phyloP scores from a whole-genome alignment of 495 filamentous ascomycete species.

The Penicillium paradoxum region DNA sequence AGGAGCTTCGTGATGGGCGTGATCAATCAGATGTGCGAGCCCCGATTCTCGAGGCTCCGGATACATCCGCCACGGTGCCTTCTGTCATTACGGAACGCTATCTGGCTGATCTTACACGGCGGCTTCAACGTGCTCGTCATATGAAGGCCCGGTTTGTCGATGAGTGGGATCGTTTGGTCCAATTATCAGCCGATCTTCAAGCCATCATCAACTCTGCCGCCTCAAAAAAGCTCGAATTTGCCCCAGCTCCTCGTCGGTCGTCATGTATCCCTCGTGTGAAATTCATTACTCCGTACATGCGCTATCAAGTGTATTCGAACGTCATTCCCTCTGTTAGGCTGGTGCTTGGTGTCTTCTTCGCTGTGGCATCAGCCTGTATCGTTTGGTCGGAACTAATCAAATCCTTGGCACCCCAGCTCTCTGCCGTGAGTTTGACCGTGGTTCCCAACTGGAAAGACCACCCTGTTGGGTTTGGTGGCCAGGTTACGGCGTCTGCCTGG shows the following conservation, averaged over 20 bases:
- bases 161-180: constrained; percentile 78
- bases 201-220: constrained; percentile 78
- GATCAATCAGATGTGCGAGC: constrained; percentile 61
- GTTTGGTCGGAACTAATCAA: constrained; percentile 92
- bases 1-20: constrained; percentile 74
- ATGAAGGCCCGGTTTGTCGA: constrained; percentile 73
- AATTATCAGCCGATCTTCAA: constrained; percentile 67
- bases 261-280: constrained; percentile 49
- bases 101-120: constrained; percentile 79
- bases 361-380: constrained; percentile 72
- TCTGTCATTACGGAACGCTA: constrained; percentile 90
- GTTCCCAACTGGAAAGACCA: constrained; percentile 68
- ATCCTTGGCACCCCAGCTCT: constrained; percentile 65
- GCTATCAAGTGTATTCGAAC: constrained; percentile 70
- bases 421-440: constrained; percentile 78
- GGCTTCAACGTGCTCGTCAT: constrained; percentile 74
- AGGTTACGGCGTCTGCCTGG: constrained; percentile 80
- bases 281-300: constrained; percentile 78
- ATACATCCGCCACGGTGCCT: constrained; percentile 47
- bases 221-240: constrained; percentile 75
- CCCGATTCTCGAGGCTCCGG: constrained; percentile 34
- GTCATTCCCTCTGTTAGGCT: constrained; percentile 61
- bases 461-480: constrained; percentile 75
- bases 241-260: constrained; percentile 49
- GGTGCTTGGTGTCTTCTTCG: constrained; percentile 57